phyloP scores from a whole-genome alignment of 495 filamentous ascomycete species.

The Podospora anserina region DNA sequence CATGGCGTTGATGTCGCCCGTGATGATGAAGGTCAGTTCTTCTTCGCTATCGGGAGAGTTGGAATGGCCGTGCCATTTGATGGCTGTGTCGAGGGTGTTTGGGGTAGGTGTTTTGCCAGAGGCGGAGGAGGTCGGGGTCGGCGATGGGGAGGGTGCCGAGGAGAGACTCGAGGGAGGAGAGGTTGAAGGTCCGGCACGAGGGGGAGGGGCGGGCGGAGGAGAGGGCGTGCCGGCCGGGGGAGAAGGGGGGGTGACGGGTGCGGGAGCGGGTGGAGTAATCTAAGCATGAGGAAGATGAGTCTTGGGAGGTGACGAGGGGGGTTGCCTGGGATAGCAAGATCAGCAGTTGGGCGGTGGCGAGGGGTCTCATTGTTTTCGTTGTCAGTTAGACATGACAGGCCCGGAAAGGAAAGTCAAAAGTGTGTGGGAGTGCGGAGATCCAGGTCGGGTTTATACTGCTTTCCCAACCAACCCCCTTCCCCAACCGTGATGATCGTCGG shows the following conservation, averaged over 20 bases:
- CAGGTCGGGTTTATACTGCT: too few species aligned
- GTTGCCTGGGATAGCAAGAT: not conserved
- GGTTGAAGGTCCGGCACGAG: conserved; percentile 61
- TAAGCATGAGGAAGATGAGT: conserved; percentile 39
- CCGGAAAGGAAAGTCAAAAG: too few species aligned
- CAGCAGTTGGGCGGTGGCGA: conserved; percentile 4
- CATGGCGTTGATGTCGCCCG: conserved; percentile 72
- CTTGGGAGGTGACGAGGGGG: too few species aligned
- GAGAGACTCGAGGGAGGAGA: conserved; percentile 51
- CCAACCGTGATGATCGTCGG: too few species aligned
- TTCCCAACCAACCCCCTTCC: too few species aligned
- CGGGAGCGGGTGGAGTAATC: conserved; percentile 52
- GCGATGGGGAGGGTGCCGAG: conserved; percentile 50
- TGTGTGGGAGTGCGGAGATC: too few species aligned
- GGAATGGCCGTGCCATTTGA: conserved; percentile 60
- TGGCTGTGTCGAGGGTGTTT: conserved; percentile 68
- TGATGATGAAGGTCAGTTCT: conserved; percentile 48
- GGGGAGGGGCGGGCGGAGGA: conserved; percentile 55
- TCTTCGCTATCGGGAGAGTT: conserved; percentile 35
- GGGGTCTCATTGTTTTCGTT: not conserved
- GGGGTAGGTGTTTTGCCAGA: conserved; percentile 64
- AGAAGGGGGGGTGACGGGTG: conserved; percentile 44
- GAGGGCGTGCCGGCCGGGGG: conserved; percentile 43
- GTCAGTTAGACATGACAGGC: not conserved
- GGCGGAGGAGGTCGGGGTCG: conserved; percentile 62